A percentile compares a stretch with the other conserved stretches of the same genome.
Evolutionary conservation across 2,329 filamentous ascomycete genomes (phyloP).

Genomic region (Malbranchea cinnamomea): DNA sequence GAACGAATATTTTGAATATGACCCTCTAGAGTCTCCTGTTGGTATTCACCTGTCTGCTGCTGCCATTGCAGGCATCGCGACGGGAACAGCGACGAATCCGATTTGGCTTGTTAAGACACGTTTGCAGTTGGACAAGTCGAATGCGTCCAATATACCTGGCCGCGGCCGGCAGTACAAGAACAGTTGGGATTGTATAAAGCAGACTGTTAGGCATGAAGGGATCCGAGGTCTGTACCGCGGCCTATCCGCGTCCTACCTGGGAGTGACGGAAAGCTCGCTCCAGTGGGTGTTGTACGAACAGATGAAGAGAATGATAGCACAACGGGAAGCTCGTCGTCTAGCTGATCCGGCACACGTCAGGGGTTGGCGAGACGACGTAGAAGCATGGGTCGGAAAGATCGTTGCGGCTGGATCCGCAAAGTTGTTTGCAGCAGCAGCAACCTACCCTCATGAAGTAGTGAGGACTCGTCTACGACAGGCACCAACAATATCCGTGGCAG

Average conservation of each 20-base stretch:
- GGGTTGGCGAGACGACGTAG: conserved; percentile 38
- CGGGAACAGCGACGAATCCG: conserved; percentile 82
- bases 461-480: conserved; percentile 74
- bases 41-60: conserved; percentile 68
- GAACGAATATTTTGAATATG: conserved; percentile 45
- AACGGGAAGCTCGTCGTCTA: conserved; percentile 44
- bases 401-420: conserved; percentile 63
- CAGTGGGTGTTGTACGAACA: conserved; percentile 94
- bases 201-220: conserved; percentile 70
- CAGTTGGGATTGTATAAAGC: conserved; percentile 70
- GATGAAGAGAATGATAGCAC: conserved; percentile 60
- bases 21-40: conserved; percentile 35
- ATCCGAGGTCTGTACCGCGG: conserved; percentile 74
- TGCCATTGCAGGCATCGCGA: conserved; percentile 64
- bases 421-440: conserved; percentile 65
- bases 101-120: conserved; percentile 96
- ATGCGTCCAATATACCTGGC: conserved; percentile 47
- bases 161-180: conserved; percentile 63
- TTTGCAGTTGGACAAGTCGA: conserved; percentile 79
- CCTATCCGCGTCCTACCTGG: conserved; percentile 79
- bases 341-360: conserved; percentile 44
- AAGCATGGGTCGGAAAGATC: conserved; percentile 57
- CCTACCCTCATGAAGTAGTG: conserved; percentile 83
- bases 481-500: conserved; percentile 61
- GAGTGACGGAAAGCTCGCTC: conserved; percentile 75